Evolutionary conservation across 257 asterid genomes (phyloP), one percentile per base, ranked within the genome.

Genomic region (Scutellaria galericulata): DNA sequence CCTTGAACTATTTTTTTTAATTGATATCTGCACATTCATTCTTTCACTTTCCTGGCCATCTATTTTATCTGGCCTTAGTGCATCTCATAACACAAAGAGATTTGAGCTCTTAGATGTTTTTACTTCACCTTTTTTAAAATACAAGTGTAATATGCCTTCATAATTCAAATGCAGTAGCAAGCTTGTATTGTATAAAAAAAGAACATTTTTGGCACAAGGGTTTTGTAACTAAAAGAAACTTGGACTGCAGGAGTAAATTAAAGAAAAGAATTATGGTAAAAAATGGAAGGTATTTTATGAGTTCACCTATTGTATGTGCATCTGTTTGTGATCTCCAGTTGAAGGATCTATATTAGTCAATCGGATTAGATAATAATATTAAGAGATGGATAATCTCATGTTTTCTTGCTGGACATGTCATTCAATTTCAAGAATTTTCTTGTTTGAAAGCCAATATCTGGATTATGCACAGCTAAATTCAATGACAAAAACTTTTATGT

Each of bases 321-420:
- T 18, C 18, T 67, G 31, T 12, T 14, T 15, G 42, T 57, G 41
- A 57, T 39, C 55, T 56, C 27, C n/a, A 40, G 62, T 66, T 58
- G 79, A 68, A 51, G 65, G 65, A 47, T 60, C 79, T 22, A 45
- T 37, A 27, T 66, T 14, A 24, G 71, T 47, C 15, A 20, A 56
- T 67, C 53, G 44, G 1, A 54, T 9, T 37, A 39, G 78, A 55
- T 64, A 40, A 39, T 12, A 9, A 40, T 6, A 9, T 68, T 35
- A 11, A 35, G 37, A 74, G 61, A 66, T 27, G 68, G 71, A 47
- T 57, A 57, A 13, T 55, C 14, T 35, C 57, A 24, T 7, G 18
- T 37, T 66, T 40, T 9, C 39, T 20, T 39, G 51, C 51, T 22
- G 52, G 7, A 56, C 51, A 64, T 72, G 14, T 53, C 58, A 22